Evolutionary conservation across 2,329 filamentous ascomycete genomes (phyloP).

Genomic region (Colletotrichum higginsianum): DNA sequence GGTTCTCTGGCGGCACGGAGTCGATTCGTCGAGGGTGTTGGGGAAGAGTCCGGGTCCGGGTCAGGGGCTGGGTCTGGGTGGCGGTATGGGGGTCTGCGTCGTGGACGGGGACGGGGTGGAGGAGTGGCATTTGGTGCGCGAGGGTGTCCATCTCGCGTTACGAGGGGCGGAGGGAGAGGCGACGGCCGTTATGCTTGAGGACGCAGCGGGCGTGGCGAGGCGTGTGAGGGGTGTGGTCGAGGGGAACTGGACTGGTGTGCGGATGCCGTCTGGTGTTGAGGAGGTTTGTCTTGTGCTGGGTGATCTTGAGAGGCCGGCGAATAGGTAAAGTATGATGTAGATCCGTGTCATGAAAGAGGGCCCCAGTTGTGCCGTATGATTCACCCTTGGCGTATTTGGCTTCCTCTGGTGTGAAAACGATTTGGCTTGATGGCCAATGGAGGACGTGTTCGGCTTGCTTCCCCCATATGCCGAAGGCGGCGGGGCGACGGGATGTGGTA

Average conservation of each 20-base stretch:
- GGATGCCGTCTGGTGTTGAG: constrained; percentile 7
- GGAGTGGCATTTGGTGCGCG: background rate
- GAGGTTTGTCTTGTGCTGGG: background rate
- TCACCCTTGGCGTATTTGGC: background rate
- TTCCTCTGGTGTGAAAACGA: background rate
- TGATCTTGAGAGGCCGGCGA: background rate
- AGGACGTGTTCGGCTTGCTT: background rate
- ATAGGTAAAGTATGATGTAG: background rate
- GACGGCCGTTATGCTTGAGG: background rate
- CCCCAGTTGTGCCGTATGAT: background rate
- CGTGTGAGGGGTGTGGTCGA: background rate
- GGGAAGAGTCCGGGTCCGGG: too few relatives aligned
- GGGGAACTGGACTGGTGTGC: background rate
- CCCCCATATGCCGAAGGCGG: background rate
- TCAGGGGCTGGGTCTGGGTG: too few relatives aligned
- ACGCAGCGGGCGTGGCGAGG: background rate
- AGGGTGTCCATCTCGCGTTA: background rate
- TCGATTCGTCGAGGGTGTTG: background rate
- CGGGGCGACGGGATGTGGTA: background rate
- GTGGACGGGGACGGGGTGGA: background rate
- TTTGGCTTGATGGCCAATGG: background rate
- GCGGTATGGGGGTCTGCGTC: background rate
- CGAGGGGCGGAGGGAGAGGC: background rate
- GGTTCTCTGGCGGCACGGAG: background rate
- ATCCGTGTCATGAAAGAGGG: background rate